Conservation (phyloP, 495 filamentous ascomycete genomes). For the Tuber microsphaerosporum region DNA sequence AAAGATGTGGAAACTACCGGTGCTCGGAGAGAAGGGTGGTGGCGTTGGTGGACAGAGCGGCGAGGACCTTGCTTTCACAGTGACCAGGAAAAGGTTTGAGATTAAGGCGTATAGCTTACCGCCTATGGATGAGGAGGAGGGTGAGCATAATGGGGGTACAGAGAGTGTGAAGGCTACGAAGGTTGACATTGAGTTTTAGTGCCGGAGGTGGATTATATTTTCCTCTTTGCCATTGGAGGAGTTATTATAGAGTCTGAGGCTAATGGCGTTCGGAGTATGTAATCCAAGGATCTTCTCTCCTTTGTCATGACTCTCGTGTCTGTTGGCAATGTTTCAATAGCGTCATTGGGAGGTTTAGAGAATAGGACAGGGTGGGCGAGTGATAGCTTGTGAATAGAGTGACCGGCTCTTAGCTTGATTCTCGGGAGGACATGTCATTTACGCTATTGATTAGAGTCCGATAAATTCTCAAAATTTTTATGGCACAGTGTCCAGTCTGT, state of each 20-base stretch:
- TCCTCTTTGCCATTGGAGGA: not conserved
- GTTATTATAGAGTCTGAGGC: not conserved
- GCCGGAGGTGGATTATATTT: not conserved
- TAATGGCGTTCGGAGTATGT: not conserved
- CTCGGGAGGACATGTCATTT: not conserved
- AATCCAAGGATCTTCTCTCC: not conserved
- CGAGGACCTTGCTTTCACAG: slow-evolving; percentile 80
- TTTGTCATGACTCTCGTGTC: not conserved
- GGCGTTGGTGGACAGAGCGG: slow-evolving; percentile 62
- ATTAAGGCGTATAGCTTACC: slow-evolving; percentile 87
- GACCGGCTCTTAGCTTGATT: not conserved
- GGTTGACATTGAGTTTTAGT: slow-evolving; percentile 66
- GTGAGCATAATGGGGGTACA: slow-evolving; percentile 51
- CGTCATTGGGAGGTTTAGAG: not conserved
- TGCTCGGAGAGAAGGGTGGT: slow-evolving; percentile 77
- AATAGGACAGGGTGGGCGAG: not conserved
- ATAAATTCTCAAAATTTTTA: not conserved
- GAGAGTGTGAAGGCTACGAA: slow-evolving; percentile 52
- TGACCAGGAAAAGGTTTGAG: slow-evolving; percentile 73
- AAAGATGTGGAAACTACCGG: slow-evolving; percentile 70
- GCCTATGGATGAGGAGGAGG: slow-evolving; percentile 69
- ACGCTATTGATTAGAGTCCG: not conserved
- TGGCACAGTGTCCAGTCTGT: not conserved
- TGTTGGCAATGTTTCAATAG: not conserved
- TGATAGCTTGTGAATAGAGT: not conserved